A percentile compares a stretch with the other conserved stretches of the same genome.
phyloP scores from a whole-genome alignment of 2,329 filamentous ascomycete species.

The Leptosphaerulina australis region DNA sequence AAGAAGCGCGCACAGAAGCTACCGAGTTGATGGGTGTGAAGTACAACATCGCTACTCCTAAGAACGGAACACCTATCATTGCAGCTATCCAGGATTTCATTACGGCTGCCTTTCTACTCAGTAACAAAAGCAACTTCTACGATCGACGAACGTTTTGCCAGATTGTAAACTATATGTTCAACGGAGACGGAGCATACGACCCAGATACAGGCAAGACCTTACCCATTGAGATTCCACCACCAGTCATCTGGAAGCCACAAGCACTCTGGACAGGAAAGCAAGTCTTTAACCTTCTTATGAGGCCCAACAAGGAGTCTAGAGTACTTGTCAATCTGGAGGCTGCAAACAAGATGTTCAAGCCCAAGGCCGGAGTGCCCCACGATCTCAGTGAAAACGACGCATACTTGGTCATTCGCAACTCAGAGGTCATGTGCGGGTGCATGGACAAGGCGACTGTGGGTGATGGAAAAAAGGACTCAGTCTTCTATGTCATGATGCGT shows the following conservation, averaged over 20 bases:
- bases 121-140: slow-evolving; percentile 91
- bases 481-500: slow-evolving; percentile 95
- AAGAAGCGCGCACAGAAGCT: slow-evolving; percentile 93
- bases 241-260: slow-evolving; percentile 83
- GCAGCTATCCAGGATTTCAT: slow-evolving; percentile 99
- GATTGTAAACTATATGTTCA: slow-evolving; percentile 92
- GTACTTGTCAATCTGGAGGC: slow-evolving; percentile 92
- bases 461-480: slow-evolving; percentile 93
- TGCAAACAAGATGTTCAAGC: slow-evolving; percentile 80
- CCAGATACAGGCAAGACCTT: slow-evolving; percentile 57
- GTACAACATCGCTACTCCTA: slow-evolving; percentile 92
- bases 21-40: slow-evolving; percentile 98
- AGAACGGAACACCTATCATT: slow-evolving; percentile 98
- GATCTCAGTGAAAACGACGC: slow-evolving; percentile 77
- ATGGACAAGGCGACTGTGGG: slow-evolving; percentile 99
- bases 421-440: slow-evolving; percentile 93
- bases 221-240: slow-evolving; percentile 82
- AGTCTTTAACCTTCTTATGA: slow-evolving; percentile 89
- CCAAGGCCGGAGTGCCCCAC: slow-evolving; percentile 70
- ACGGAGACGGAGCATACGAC: slow-evolving; percentile 63
- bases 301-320: slow-evolving; percentile 80
- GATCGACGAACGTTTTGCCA: slow-evolving; percentile 88
- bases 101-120: slow-evolving; percentile 88
- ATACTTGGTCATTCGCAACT: slow-evolving; percentile 93
- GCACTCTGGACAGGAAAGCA: slow-evolving; percentile 97